phyloP scores from a whole-genome alignment of 2,329 filamentous ascomycete genomes.

The Thelonectria blattea region DNA sequence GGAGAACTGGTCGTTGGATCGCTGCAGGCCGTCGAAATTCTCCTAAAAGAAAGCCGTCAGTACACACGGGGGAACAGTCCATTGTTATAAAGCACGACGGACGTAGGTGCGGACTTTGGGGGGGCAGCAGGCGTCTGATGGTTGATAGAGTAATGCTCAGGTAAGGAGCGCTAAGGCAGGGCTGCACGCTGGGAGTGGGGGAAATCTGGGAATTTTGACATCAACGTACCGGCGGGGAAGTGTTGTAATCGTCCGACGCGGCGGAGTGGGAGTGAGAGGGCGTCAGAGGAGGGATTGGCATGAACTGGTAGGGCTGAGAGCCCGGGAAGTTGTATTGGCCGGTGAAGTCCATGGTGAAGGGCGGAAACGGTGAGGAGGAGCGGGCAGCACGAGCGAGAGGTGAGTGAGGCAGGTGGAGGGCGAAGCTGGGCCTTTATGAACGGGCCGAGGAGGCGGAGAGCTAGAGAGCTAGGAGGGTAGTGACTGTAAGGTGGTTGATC shows the following conservation, averaged over 20 bases:
- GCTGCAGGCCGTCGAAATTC: constrained; percentile 54
- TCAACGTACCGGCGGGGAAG: constrained; percentile 61
- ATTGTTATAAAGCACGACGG: constrained; percentile 25
- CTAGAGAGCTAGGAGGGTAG: neutral
- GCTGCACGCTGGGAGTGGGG: constrained; percentile 34
- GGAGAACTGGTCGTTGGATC: constrained; percentile 54
- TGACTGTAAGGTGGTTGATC: neutral
- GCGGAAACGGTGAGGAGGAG: constrained; percentile 13
- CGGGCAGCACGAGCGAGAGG: constrained; percentile 19
- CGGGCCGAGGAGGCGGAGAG: constrained; percentile 7
- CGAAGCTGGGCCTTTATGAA: constrained; percentile 15
- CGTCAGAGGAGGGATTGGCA: constrained; percentile 60
- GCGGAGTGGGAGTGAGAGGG: constrained; percentile 62
- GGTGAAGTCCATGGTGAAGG: constrained; percentile 58
- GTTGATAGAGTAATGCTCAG: constrained; percentile 45
- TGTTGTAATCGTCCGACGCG: constrained; percentile 60
- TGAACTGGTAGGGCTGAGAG: constrained; percentile 59
- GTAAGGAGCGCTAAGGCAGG: constrained; percentile 42
- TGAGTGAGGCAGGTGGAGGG: neutral
- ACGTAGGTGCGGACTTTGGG: constrained; percentile 22
- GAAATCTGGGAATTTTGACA: constrained; percentile 35
- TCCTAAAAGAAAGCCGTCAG: constrained; percentile 49
- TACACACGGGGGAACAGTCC: constrained; percentile 18
- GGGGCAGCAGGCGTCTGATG: constrained; percentile 20
- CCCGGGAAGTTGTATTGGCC: constrained; percentile 54